Evolutionary conservation across 208 protist genomes (phyloP), one percentile per base, ranked within the genome.

Genomic region (Trichomonas tenax): DNA sequence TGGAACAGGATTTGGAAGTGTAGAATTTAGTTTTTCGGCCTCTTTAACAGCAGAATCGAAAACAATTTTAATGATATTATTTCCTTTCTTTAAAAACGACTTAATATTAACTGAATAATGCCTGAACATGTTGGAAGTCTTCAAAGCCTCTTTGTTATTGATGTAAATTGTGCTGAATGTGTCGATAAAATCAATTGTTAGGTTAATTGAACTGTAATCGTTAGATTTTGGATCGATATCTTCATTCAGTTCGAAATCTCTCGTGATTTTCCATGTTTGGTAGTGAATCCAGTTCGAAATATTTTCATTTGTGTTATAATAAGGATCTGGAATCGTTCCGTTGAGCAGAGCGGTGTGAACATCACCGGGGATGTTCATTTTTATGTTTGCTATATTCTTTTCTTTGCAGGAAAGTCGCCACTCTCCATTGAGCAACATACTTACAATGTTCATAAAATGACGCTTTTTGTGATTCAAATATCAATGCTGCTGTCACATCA

Each of bases 321-420:
- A 93, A 26, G 86, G 86, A 93, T 93, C 86, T 38, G 86, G 86
- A 93, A 93, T 93, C 34, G 23, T n/a, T 51, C 40, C 86, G 26
- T 48, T 44, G 14, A 93, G 31, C 2, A 93, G 31, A 38, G 86
- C 86, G 0, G 86, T 51, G 31, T 93, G 86, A 38, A 93, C 86
- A 58, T 93, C 86, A 21, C 86, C 86, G 4, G 86, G 86, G 17
- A 93, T 51, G 2, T 34, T 34, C 17, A 93, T 93, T 51, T 34
- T 41, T 51, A 93, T 17, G 17, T 93, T 6, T 26, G 15, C 38
- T 0, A 93, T 38, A 8, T 93, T 93, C 46, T 40, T 48, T 34
- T 8, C 86, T 40, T 41, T 51, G 86, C 86, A 93, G 2, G 44
- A 51, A 38, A 93, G 86, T 11, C 1, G 15, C 86, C 86, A 93